Conservation (phyloP, 257 asterid genomes). For the Hygrophila difformis region DNA sequence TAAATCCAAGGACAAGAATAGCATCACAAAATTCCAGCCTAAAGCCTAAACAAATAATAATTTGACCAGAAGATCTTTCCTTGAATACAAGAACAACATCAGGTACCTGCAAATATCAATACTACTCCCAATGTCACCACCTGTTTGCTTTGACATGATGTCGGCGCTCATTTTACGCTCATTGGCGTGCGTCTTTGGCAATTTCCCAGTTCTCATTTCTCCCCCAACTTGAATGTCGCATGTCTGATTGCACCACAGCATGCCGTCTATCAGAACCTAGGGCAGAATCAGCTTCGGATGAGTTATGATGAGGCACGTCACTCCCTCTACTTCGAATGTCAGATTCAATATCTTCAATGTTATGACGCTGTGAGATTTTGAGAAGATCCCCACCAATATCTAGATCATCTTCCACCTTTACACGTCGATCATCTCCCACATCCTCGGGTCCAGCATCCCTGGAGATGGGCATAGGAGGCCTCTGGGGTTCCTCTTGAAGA, state of each 20-base stretch:
- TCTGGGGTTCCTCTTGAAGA: slow-evolving; percentile 69
- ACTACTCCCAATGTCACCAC: too few relatives aligned
- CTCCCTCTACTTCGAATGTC: slow-evolving; percentile 87
- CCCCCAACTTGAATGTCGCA: slow-evolving; percentile 53
- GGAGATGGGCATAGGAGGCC: slow-evolving; percentile 42
- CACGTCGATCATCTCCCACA: slow-evolving; percentile 46
- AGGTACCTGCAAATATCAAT: too few relatives aligned
- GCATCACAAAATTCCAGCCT: too few relatives aligned
- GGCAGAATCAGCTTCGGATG: slow-evolving; percentile 61
- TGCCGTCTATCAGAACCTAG: slow-evolving; percentile 64
- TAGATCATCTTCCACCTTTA: slow-evolving; percentile 81
- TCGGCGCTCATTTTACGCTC: slow-evolving; percentile 24
- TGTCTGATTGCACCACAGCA: slow-evolving; percentile 40
- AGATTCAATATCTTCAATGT: slow-evolving; percentile 84
- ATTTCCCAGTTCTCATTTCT: slow-evolving; percentile 62
- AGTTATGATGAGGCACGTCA: slow-evolving; percentile 57
- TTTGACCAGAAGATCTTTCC: too few relatives aligned
- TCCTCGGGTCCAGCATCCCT: slow-evolving; percentile 51
- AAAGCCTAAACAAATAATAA: too few relatives aligned
- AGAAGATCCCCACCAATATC: slow-evolving; percentile 90
- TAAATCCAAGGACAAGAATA: too few relatives aligned
- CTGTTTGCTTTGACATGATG: too few relatives aligned
- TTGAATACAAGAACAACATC: too few relatives aligned
- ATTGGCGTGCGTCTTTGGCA: slow-evolving; percentile 37
- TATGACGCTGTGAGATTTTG: slow-evolving; percentile 90